Percentiles rank a stretch among this genome's conserved stretches.
Evolutionary conservation across 495 filamentous ascomycete genomes (phyloP).

Genomic region (Penicillium angulare): DNA sequence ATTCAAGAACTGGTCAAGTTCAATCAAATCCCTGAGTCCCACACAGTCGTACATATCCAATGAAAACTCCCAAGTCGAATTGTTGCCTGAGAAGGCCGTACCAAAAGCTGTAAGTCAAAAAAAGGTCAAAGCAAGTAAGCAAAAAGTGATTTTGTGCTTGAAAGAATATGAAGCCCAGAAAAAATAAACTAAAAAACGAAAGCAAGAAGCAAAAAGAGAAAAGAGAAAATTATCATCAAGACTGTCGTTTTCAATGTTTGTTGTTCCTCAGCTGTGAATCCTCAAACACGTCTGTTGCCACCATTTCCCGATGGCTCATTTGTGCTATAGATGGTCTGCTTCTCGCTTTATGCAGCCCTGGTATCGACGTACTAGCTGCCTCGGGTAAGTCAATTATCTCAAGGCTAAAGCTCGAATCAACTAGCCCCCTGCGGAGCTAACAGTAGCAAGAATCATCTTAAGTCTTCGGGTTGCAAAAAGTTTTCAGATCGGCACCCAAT

Average conservation of each 20-base stretch:
- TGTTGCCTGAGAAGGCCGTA: neutral
- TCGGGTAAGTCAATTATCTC: neutral
- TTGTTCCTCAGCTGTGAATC: neutral
- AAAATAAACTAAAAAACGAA: neutral
- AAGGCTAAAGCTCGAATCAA: too few relatives aligned
- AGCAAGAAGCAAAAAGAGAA: neutral
- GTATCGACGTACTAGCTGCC: neutral
- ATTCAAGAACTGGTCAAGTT: neutral
- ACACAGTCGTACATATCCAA: conserved; percentile 1
- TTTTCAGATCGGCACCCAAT: too few relatives aligned
- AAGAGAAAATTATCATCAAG: neutral
- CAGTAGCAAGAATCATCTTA: too few relatives aligned
- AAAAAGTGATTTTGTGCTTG: neutral
- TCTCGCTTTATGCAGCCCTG: conserved; percentile 14
- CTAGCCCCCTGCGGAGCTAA: too few relatives aligned
- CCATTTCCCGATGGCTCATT: too few relatives aligned
- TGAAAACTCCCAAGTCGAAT: neutral
- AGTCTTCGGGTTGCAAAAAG: too few relatives aligned
- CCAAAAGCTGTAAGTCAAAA: neutral
- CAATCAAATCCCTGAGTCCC: neutral
- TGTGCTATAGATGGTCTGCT: neutral
- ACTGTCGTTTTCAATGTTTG: neutral
- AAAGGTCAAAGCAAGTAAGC: neutral
- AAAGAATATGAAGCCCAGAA: too few relatives aligned
- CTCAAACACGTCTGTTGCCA: too few relatives aligned